phyloP scores from a whole-genome alignment of 2,329 filamentous ascomycete species.

The Aspergillus puulaauensis region DNA sequence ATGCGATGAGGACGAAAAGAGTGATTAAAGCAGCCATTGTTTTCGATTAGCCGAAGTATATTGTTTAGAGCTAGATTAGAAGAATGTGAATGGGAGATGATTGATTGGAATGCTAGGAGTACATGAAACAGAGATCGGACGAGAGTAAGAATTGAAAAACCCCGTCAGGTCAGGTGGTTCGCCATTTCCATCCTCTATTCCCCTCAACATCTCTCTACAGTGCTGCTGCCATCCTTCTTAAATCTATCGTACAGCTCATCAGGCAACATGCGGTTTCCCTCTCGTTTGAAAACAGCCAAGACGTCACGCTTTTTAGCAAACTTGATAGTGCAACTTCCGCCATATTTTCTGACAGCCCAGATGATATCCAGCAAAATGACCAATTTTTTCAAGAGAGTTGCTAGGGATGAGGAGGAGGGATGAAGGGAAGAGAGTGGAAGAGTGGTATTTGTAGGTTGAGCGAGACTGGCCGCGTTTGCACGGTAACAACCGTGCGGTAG shows the following conservation, averaged over 20 bases:
- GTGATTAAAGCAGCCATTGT: slow-evolving; percentile 74
- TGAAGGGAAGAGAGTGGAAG: no score
- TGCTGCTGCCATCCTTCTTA: neutral
- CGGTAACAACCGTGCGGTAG: no score
- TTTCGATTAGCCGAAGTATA: slow-evolving; percentile 53
- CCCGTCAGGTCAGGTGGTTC: no score
- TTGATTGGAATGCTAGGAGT: no score
- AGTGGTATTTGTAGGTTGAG: no score
- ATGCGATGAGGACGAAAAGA: slow-evolving; percentile 69
- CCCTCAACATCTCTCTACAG: neutral
- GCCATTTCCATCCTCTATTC: neutral
- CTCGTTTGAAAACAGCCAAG: slow-evolving; percentile 24
- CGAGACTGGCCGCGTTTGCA: no score
- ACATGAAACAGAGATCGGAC: no score
- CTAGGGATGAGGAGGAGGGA: no score
- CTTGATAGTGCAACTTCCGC: slow-evolving; percentile 24
- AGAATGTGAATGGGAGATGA: neutral
- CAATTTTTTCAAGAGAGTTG: slow-evolving; percentile 1
- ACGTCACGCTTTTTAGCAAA: slow-evolving; percentile 23
- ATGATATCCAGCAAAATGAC: slow-evolving; percentile 36
- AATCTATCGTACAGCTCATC: slow-evolving; percentile 32
- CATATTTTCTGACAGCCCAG: slow-evolving; percentile 24
- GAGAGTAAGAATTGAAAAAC: no score
- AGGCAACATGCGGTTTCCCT: slow-evolving; percentile 26
- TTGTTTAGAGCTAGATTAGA: no score